Evolutionary conservation across 148 eudicot species (phyloP).

Genomic region (Amaranthus hypochondriacus): DNA sequence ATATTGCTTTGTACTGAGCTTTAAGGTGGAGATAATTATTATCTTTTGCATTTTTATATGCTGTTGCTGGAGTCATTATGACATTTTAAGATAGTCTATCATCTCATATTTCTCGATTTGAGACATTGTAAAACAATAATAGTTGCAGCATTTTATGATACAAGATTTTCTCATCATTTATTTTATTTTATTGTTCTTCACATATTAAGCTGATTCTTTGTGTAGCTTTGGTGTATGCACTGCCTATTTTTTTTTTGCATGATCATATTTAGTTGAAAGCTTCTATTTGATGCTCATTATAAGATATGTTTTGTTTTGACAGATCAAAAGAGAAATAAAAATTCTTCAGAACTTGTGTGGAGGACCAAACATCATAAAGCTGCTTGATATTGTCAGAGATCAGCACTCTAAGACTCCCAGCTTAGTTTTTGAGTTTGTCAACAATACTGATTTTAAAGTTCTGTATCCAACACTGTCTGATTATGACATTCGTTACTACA

Average conservation of each 20-base stretch:
- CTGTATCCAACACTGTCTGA: conserved; percentile 87
- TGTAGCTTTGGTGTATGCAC: neutral
- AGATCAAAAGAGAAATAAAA: conserved; percentile 94
- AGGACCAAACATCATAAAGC: conserved; percentile 78
- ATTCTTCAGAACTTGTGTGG: conserved; percentile 93
- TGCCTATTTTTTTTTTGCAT: too few relatives aligned
- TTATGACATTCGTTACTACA: conserved; percentile 96
- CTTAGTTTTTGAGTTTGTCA: conserved; percentile 88
- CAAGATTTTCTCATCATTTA: neutral
- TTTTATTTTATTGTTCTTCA: neutral
- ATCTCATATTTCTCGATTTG: neutral
- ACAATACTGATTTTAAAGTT: conserved; percentile 92
- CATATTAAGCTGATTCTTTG: neutral
- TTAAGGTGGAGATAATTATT: neutral
- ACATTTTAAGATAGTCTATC: neutral
- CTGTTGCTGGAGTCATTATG: too few relatives aligned
- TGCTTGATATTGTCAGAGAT: conserved; percentile 83
- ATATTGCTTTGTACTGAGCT: neutral
- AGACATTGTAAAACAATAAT: too few relatives aligned
- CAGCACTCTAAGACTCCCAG: conserved; percentile 97
- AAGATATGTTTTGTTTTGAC: conserved; percentile 20
- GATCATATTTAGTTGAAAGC: neutral
- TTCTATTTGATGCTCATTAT: neutral
- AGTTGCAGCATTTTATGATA: neutral
- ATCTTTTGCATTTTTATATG: too few relatives aligned